Percentiles rank a stretch among this genome's conserved stretches.
These are phyloP conservation scores for Typha latifolia DNA, from an alignment of 176 grass and related monocot species.

Conservation along the genomic window DNA sequence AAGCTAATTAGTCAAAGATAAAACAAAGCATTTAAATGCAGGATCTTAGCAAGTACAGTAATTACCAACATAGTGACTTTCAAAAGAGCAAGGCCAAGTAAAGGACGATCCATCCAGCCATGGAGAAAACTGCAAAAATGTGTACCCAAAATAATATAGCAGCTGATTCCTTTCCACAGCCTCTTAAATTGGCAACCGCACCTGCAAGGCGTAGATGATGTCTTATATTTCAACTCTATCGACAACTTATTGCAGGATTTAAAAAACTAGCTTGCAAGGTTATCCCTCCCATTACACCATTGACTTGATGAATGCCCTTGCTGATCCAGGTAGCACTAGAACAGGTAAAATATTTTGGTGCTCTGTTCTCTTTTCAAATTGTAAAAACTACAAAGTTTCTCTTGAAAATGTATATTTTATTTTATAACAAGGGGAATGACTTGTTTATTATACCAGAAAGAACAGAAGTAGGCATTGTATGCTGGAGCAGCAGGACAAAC, in stretches of 20 bases:
- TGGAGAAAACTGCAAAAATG: constrained; percentile 93
- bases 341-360: too few species aligned
- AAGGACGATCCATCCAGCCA: constrained; percentile 92
- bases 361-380: too few species aligned
- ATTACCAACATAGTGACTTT: not conserved
- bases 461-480: constrained; percentile 98
- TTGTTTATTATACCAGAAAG: constrained; percentile 58
- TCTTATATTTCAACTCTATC: not conserved
- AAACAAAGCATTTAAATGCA: not conserved
- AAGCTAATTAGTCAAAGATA: too few species aligned
- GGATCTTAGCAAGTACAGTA: not conserved
- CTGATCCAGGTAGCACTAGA: too few species aligned
- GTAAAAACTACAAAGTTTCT: not conserved
- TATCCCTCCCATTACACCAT: not conserved
- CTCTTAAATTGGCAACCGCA: constrained; percentile 81
- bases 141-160: constrained; percentile 98
- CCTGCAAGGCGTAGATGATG: constrained; percentile 35
- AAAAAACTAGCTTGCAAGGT: constrained; percentile 12
- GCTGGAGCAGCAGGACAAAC: constrained; percentile 88
- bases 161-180: constrained; percentile 94
- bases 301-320: not conserved
- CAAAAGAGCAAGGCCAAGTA: constrained; percentile 76
- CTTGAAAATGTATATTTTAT: not conserved
- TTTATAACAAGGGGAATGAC: not conserved
- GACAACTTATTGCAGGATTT: constrained; percentile 8